Evolutionary conservation across 2,329 filamentous ascomycete genomes (phyloP), one percentile per base, ranked within the genome.

Genomic region (Orbilia ellipsospora): DNA sequence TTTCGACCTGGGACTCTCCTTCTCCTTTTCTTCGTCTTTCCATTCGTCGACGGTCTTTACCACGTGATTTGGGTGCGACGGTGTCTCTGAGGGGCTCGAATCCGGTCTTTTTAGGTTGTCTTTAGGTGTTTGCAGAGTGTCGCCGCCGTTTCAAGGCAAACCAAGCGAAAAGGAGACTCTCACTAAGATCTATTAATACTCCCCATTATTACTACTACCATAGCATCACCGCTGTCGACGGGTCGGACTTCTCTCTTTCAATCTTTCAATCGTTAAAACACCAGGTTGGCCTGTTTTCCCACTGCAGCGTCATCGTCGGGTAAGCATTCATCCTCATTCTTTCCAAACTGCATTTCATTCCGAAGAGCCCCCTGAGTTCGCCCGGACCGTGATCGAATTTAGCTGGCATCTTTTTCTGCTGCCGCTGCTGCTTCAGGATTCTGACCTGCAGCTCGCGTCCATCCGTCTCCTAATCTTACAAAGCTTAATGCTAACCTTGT

Each of bases 371-470:
- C 26, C 26, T 48, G 20, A 28, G 52, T 54, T 48, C 28, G 60
- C 40, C 18, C 31, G 48, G 31, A 56, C 52, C 31, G 10, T 6
- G 6, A 36, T 36, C 31, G 31, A 23, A 23, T 23, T 23, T 23
- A 50, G 50, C 28, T 66, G 59, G 50, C 63, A 64, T 73, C 65
- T 36, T 48, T 42, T 36, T 42, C 52, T 45, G 6, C 10, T 36
- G 31, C 31, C 10, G 31, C 10, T 36, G 10, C 40, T 69, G 65
- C 65, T 62, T 69, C 65, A 69, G 65, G 45, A 45, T 62, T 69
- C 65, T 66, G 63, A 62, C 69, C 26, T 67, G 51, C 69, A 67
- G 55, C 54, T 59, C 69, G 61, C 59, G 36, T 73, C 57, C 7
- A 28, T 16, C 28, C 23, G 28, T 16, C 54, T 31, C 28, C 28